Evolutionary conservation across 1,139 yeast genomes (phyloP).

Genomic region (Debaryomyces singareniensis): DNA sequence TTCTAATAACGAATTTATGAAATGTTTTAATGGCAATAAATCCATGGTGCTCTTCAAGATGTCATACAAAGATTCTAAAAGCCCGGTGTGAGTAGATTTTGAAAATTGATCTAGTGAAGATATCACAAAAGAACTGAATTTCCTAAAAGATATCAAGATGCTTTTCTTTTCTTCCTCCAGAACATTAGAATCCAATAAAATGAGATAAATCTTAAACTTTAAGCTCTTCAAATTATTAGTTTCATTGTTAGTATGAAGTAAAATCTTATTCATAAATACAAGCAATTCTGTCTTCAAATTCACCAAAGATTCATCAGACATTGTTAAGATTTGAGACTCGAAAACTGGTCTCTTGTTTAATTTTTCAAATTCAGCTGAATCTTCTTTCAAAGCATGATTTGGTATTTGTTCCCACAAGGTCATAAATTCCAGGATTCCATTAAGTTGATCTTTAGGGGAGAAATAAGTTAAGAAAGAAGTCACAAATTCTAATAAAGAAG

Average conservation of each 20-base stretch:
- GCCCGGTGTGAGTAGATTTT: constrained; percentile 11
- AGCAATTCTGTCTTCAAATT: constrained; percentile 47
- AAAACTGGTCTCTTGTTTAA: constrained; percentile 55
- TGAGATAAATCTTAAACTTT: constrained; percentile 54
- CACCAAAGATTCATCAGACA: constrained; percentile 43
- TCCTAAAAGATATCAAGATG: constrained; percentile 39
- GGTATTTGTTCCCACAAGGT: constrained; percentile 52
- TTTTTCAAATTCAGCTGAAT: constrained; percentile 28
- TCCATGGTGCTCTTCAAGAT: constrained; percentile 59
- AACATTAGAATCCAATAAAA: constrained; percentile 43
- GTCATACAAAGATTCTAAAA: constrained; percentile 27
- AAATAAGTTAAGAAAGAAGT: constrained; percentile 64
- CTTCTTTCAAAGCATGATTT: constrained; percentile 25
- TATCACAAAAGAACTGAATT: constrained; percentile 32
- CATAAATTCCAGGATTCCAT: constrained; percentile 51
- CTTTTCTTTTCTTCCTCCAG: constrained; percentile 17
- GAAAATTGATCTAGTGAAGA: constrained; percentile 27
- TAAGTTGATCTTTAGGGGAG: constrained; percentile 60
- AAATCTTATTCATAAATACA: constrained; percentile 38
- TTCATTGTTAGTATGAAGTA: constrained; percentile 31
- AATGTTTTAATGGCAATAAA: constrained; percentile 68
- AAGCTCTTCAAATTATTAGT: constrained; percentile 34
- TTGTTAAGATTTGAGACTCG: constrained; percentile 52
- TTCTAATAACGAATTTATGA: constrained; percentile 58
- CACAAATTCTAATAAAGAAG: constrained; percentile 63